Conservation (phyloP, 768 basidiomycete genomes). For the Trametes gibbosa region DNA sequence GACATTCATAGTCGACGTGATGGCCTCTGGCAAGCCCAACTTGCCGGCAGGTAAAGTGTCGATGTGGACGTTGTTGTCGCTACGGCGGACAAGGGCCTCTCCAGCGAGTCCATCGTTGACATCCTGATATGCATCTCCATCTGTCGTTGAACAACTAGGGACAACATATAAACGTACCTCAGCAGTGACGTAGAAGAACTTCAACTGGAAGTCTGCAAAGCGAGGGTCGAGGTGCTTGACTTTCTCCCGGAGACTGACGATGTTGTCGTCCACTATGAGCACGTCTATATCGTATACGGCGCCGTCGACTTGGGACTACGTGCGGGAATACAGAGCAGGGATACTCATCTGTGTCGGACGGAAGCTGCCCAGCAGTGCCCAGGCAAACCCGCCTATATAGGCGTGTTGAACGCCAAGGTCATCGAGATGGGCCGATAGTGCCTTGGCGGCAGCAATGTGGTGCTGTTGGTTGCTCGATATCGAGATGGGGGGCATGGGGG, state of each 20-base stretch:
- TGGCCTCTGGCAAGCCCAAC: slow-evolving; percentile 1
- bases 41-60: neutral
- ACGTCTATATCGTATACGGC: slow-evolving; percentile 7
- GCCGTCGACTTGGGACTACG: too few relatives aligned
- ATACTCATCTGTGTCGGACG: slow-evolving; percentile 9
- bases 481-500: neutral
- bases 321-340: too few relatives aligned
- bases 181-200: slow-evolving; percentile 2
- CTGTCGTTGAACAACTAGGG: neutral
- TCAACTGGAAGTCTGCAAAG: neutral
- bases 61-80: slow-evolving; percentile 5
- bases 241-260: neutral
- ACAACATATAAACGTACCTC: neutral
- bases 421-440: slow-evolving; percentile 1
- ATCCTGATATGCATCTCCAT: neutral
- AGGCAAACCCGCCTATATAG: slow-evolving; percentile 15
- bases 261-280: neutral
- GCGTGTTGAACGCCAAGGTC: slow-evolving; percentile 3
- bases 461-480: slow-evolving; percentile 2
- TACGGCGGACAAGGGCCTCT: neutral
- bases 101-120: neutral
- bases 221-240: neutral
- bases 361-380: slow-evolving; percentile 10
- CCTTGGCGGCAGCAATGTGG: slow-evolving; percentile 5
- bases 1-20: neutral